Conservation (phyloP, 192 early-diverging fungal genomes). For the Coemansia erecta region DNA sequence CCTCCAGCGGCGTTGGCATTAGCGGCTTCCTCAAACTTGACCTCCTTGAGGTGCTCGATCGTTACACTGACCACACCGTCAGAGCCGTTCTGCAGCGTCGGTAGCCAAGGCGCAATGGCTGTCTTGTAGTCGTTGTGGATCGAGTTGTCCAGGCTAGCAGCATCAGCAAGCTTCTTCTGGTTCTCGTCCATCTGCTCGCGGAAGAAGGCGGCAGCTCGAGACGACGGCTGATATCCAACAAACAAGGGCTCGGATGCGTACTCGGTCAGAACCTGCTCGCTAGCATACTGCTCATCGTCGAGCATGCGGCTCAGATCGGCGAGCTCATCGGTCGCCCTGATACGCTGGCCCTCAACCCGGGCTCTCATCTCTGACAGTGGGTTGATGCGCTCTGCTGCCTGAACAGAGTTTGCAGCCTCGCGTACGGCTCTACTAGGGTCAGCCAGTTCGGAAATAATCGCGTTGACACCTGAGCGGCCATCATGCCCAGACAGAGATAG, state of each 20-base stretch:
- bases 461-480: slow-evolving; percentile 11
- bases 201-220: slow-evolving; percentile 65
- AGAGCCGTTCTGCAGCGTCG: slow-evolving; percentile 37
- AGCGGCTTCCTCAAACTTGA: slow-evolving; percentile 34
- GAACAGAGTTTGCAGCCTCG: slow-evolving; percentile 61
- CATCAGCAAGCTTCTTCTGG: slow-evolving; percentile 76
- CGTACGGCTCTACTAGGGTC: slow-evolving; percentile 60
- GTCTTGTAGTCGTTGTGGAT: slow-evolving; percentile 45
- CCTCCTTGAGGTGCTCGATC: slow-evolving; percentile 45
- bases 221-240: slow-evolving; percentile 85
- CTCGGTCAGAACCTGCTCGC: slow-evolving; percentile 72
- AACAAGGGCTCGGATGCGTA: slow-evolving; percentile 64
- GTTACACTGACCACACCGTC: slow-evolving; percentile 55
- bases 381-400: slow-evolving; percentile 55
- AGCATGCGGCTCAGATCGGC: slow-evolving; percentile 64
- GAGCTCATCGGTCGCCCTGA: slow-evolving; percentile 62
- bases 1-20: slow-evolving; percentile 18
- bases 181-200: slow-evolving; percentile 74
- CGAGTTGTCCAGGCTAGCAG: slow-evolving; percentile 61
- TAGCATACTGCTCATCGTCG: slow-evolving; percentile 87
- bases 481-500: slow-evolving; percentile 33
- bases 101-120: slow-evolving; percentile 45
- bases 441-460: slow-evolving; percentile 54
- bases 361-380: slow-evolving; percentile 60
- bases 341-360: slow-evolving; percentile 65